Evolutionary conservation across 2,329 filamentous ascomycete genomes (phyloP), one percentile per base, ranked within the genome.

Genomic region (Apiospora rasikravindrae): DNA sequence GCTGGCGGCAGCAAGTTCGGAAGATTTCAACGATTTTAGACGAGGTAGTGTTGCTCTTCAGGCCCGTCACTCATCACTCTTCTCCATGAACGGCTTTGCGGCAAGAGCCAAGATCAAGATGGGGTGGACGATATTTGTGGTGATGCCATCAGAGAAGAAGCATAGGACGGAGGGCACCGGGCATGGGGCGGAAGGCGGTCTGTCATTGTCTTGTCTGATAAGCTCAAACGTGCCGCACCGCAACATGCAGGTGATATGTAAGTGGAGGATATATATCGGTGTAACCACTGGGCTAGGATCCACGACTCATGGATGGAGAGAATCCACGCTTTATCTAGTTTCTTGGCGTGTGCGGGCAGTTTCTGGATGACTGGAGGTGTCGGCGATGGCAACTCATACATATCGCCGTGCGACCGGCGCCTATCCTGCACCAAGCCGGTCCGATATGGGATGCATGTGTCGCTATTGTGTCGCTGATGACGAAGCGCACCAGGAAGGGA

Each of bases 341-440:
- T 49, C 67, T 69, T 69, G 67, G 67, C 67, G 57, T 40, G 57
- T 40, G 57, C 33, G 57, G 57, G 57, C 57, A 64, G 57, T 64
- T 29, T 64, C 33, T 64, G 57, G 57, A 64, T 64, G 57, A 64
- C 57, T 64, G 57, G 57, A 40, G 33, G 33, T 64, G 57, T 40
- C 10, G 57, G 22, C 19, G 33, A 40, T 40, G 33, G 29, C 57
- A 64, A 64, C 33, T 64, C 33, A 64, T n/a, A n/a, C 40, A 42
- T 33, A 64, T 64, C 57, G 57, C 57, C 33, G 57, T n/a, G 57
- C 57, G 33, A 33, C 33, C 57, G 37, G 14, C 53, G 33, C 53
- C 29, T 33, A 61, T 64, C 19, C 26, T 64, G 57, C 33, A 64
- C 33, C 57, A 64, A 40, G 57, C 57, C 57, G 57, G 57, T 64